These are phyloP conservation scores for Phytophthora kernoviae DNA, from an alignment of 352 stramenopile genomes.

Conservation along the genomic window DNA sequence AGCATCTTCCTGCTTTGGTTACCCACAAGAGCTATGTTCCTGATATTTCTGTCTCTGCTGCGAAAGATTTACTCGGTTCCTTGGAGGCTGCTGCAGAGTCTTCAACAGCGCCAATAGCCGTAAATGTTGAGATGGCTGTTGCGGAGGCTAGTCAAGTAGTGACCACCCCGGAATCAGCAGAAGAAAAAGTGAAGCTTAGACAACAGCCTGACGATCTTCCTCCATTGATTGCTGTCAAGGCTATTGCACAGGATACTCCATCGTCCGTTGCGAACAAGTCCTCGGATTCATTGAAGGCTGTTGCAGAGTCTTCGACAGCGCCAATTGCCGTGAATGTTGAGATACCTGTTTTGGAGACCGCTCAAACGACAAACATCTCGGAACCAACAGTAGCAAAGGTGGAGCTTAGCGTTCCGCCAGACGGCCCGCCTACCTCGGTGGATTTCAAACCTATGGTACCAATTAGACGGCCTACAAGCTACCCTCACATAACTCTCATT, in stretches of 20 bases:
- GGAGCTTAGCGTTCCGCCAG: neutral
- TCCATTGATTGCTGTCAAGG: too few species aligned
- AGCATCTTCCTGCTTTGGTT: too few species aligned
- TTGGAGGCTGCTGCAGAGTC: neutral
- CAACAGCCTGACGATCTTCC: conserved; percentile 7
- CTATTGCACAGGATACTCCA: too few species aligned
- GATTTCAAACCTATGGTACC: conserved; percentile 22
- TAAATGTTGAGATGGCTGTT: neutral
- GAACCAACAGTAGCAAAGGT: conserved; percentile 2
- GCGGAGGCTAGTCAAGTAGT: neutral
- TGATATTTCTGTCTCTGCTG: too few species aligned
- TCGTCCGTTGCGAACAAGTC: too few species aligned
- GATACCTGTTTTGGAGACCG: neutral
- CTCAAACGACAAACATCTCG: neutral
- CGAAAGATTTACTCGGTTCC: too few species aligned
- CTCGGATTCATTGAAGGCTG: neutral
- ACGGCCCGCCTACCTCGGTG: conserved; percentile 16
- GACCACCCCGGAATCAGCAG: neutral
- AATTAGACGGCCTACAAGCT: conserved; percentile 12
- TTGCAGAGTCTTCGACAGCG: neutral
- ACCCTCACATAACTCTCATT: conserved; percentile 13
- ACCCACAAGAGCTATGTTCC: too few species aligned
- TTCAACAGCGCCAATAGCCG: neutral
- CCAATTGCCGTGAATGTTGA: neutral
- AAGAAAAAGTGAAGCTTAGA: neutral